Evolutionary conservation across 106 monocot genomes (phyloP).

Genomic region (Allium fistulosum): DNA sequence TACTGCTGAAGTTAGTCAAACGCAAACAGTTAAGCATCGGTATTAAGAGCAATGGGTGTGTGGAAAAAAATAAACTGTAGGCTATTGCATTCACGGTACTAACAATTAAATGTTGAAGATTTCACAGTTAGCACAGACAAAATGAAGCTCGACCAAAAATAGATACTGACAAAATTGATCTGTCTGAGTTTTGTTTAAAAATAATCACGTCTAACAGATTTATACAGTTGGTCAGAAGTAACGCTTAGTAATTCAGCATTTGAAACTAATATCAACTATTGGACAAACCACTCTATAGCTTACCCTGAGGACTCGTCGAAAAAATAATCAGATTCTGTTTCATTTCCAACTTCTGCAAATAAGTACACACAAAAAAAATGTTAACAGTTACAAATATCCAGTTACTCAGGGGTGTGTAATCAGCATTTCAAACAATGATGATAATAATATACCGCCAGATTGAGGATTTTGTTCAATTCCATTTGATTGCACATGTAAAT

Average conservation of each 20-base stretch:
- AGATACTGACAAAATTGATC: too few species aligned
- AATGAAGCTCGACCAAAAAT: too few species aligned
- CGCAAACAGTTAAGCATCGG: background rate
- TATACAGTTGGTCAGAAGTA: too few species aligned
- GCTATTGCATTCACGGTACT: too few species aligned
- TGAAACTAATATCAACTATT: too few species aligned
- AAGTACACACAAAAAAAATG: background rate
- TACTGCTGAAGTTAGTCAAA: too few species aligned
- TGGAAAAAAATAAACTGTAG: too few species aligned
- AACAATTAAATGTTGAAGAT: too few species aligned
- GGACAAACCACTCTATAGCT: background rate
- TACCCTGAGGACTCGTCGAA: conserved; percentile 87
- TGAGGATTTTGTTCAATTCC: background rate
- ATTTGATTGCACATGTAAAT: conserved; percentile 23
- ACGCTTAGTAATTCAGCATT: too few species aligned
- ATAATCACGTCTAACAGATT: too few species aligned
- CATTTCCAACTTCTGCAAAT: conserved; percentile 36
- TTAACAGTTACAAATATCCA: background rate
- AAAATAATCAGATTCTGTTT: conserved; percentile 55
- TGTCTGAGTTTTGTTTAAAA: too few species aligned
- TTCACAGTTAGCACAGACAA: too few species aligned
- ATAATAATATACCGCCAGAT: conserved; percentile 19
- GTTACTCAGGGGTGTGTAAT: background rate
- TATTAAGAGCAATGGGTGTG: background rate
- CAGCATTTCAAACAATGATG: conserved; percentile 1